Evolutionary conservation across 1,139 yeast species (phyloP).

Genomic region (Hyphopichia fennica): DNA sequence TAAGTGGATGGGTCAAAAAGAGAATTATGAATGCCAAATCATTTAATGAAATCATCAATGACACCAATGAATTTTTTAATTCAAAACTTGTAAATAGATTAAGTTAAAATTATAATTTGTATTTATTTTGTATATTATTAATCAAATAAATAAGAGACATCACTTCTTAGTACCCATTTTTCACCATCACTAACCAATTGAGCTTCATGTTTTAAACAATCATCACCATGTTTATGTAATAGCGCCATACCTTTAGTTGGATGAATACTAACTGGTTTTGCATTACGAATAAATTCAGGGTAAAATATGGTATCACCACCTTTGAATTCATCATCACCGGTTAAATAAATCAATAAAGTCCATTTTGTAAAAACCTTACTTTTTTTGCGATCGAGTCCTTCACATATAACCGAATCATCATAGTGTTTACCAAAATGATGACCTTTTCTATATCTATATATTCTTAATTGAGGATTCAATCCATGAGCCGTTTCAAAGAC

Average conservation of each 20-base stretch:
- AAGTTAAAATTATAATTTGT: background rate
- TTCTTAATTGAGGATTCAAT: conserved; percentile 56
- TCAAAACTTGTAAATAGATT: conserved; percentile 9
- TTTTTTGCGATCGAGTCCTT: conserved; percentile 9
- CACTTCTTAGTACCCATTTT: conserved; percentile 68
- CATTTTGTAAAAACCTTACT: conserved; percentile 42
- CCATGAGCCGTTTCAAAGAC: conserved; percentile 45
- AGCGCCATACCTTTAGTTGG: conserved; percentile 61
- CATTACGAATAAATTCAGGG: conserved; percentile 26
- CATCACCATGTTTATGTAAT: conserved; percentile 67
- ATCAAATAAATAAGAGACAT: conserved; percentile 28
- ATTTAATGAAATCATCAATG: conserved; percentile 12
- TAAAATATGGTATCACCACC: conserved; percentile 70
- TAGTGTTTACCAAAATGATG: conserved; percentile 66
- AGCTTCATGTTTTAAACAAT: conserved; percentile 63
- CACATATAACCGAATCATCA: conserved; percentile 51
- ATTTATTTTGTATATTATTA: background rate
- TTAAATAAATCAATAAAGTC: conserved; percentile 61
- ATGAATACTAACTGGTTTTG: conserved; percentile 34
- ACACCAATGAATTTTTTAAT: conserved; percentile 26
- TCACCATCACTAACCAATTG: conserved; percentile 52
- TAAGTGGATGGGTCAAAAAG: conserved; percentile 77
- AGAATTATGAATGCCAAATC: conserved; percentile 20
- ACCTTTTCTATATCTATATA: conserved; percentile 57
- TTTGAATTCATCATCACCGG: conserved; percentile 54